Percentiles rank a stretch among this genome's conserved stretches.
phyloP scores from a whole-genome alignment of 2,329 filamentous ascomycete species.

The Uncinocarpus reesii region DNA sequence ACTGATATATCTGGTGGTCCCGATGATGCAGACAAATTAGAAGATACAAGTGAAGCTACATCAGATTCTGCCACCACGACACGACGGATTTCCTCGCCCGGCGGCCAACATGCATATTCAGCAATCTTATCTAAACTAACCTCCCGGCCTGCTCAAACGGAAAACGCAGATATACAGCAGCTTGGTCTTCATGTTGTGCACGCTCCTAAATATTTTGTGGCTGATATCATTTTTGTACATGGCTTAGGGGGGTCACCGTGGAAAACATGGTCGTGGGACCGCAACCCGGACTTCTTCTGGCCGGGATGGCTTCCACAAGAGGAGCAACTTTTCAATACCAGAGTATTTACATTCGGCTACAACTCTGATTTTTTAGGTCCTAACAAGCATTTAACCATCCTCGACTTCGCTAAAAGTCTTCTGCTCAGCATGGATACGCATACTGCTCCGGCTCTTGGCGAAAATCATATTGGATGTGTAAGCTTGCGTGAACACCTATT shows the following conservation, averaged over 20 bases:
- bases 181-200: slow-evolving; percentile 4
- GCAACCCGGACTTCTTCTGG: slow-evolving; percentile 24
- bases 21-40: too few species aligned
- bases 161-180: too few species aligned
- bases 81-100: too few species aligned
- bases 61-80: too few species aligned
- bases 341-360: slow-evolving; percentile 26
- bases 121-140: neutral
- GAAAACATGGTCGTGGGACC: slow-evolving; percentile 29
- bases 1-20: too few species aligned
- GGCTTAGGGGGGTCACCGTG: slow-evolving; percentile 30
- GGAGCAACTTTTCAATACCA: slow-evolving; percentile 24
- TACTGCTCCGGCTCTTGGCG: slow-evolving; percentile 2
- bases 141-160: too few species aligned
- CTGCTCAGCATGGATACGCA: slow-evolving; percentile 8
- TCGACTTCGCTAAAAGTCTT: slow-evolving; percentile 13
- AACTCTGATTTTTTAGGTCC: slow-evolving; percentile 7
- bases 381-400: neutral
- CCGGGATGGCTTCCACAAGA: slow-evolving; percentile 29
- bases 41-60: too few species aligned
- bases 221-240: slow-evolving; percentile 34
- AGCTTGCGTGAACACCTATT: neutral
- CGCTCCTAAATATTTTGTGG: slow-evolving; percentile 7
- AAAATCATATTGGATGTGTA: slow-evolving; percentile 4
- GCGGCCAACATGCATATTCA: too few species aligned